Evolutionary conservation across 331 rosid genomes (phyloP).

Genomic region (Dryas integrifolia): DNA sequence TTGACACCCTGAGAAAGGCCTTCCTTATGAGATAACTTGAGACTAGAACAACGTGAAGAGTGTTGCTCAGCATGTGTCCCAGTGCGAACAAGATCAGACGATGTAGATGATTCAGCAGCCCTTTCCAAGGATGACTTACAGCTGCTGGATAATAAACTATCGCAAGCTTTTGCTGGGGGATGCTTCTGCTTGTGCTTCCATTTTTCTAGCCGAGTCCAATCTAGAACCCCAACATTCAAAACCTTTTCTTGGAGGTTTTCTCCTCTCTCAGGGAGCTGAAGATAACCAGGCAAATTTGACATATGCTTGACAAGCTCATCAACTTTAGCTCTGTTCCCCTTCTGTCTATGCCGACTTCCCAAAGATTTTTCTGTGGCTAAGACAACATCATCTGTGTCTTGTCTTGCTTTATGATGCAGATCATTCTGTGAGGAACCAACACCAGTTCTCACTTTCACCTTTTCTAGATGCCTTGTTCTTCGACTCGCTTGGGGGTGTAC

Average conservation of each 20-base stretch:
- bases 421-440: constrained; percentile 33
- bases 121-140: constrained; percentile 32
- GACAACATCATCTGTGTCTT: constrained; percentile 30
- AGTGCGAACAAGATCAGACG: constrained; percentile 26
- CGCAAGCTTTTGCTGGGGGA: constrained; percentile 31
- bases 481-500: constrained; percentile 30
- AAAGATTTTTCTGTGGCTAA: constrained; percentile 15
- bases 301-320: constrained; percentile 91
- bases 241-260: constrained; percentile 57
- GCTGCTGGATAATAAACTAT: constrained; percentile 32
- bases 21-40: constrained; percentile 38
- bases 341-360: constrained; percentile 25
- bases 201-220: constrained; percentile 77
- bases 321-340: constrained; percentile 41
- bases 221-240: constrained; percentile 88
- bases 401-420: constrained; percentile 27
- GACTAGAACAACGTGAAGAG: constrained; percentile 32
- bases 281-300: constrained; percentile 81
- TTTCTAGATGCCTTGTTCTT: constrained; percentile 30
- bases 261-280: constrained; percentile 52
- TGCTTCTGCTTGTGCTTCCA: constrained; percentile 60
- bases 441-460: constrained; percentile 32
- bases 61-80: constrained; percentile 30
- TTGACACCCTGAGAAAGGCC: constrained; percentile 32
- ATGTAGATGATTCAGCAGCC: constrained; percentile 33